Conservation (phyloP, 2,329 filamentous ascomycete species). For the Chrysosphaeria jannelii region DNA sequence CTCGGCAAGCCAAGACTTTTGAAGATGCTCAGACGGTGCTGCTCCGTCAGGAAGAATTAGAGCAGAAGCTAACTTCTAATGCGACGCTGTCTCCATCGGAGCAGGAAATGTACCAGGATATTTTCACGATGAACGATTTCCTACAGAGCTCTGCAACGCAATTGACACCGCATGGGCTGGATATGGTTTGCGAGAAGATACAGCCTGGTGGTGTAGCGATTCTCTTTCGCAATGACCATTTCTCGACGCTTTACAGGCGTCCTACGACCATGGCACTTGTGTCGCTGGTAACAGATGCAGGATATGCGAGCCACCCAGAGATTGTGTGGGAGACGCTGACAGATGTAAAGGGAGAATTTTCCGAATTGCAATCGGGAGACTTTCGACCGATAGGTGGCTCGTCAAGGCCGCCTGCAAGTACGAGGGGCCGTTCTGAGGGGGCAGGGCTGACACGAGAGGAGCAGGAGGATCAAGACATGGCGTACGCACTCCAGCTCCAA, state of each 20-base stretch:
- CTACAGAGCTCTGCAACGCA: conserved; percentile 59
- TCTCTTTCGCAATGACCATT: conserved; percentile 89
- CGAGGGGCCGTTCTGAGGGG: conserved; percentile 2
- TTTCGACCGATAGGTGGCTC: conserved; percentile 54
- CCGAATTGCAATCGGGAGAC: conserved; percentile 70
- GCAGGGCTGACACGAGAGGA: conserved; percentile 12
- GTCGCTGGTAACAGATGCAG: conserved; percentile 73
- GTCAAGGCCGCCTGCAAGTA: conserved; percentile 40
- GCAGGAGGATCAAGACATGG: conserved; percentile 65
- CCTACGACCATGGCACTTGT: conserved; percentile 46
- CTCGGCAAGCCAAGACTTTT: conserved; percentile 50
- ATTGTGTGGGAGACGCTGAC: conserved; percentile 88
- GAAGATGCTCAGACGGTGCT: conserved; percentile 77
- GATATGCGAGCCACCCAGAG: conserved; percentile 64
- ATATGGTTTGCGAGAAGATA: conserved; percentile 39
- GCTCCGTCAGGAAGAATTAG: conserved; percentile 68
- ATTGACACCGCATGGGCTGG: conserved; percentile 52
- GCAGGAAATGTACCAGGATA: conserved; percentile 54
- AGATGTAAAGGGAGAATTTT: conserved; percentile 57
- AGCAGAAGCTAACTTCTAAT: conserved; percentile 29
- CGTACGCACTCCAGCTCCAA: conserved; percentile 70
- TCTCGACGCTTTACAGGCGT: conserved; percentile 77
- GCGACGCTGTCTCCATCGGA: conserved; percentile 38
- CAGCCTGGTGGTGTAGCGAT: conserved; percentile 60
- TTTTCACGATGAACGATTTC: conserved; percentile 59